phyloP scores from a whole-genome alignment of 352 stramenopile genomes.

The Phytopythium vexans region DNA sequence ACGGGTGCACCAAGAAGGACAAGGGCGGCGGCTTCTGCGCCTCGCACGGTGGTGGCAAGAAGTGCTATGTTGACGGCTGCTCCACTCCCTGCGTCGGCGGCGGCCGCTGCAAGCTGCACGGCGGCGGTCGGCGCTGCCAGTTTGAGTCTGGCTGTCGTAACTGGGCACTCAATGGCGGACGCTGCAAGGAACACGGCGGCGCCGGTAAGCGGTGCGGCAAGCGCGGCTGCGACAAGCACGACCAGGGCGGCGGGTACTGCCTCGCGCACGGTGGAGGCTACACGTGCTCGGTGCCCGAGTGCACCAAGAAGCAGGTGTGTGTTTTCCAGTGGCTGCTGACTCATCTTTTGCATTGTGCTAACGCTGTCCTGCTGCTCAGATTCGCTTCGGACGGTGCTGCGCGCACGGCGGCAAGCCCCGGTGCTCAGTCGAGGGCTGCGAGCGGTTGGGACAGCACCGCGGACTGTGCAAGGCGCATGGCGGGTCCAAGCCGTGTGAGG shows the following conservation, averaged over 20 bases:
- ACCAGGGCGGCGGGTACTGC: conserved; percentile 75
- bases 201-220: conserved; percentile 63
- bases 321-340: not conserved
- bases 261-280: conserved; percentile 70
- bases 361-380: conserved; percentile 13
- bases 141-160: conserved; percentile 33
- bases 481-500: conserved; percentile 61
- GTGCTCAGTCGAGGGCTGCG: conserved; percentile 62
- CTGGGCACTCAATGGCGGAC: conserved; percentile 66
- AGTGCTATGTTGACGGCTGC: conserved; percentile 72
- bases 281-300: conserved; percentile 64
- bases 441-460: conserved; percentile 56
- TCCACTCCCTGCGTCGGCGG: conserved; percentile 67
- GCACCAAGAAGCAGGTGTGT: conserved; percentile 78
- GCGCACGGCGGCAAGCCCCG: conserved; percentile 71
- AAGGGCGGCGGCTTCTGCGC: conserved; percentile 79
- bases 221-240: conserved; percentile 70
- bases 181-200: conserved; percentile 76
- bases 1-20: conserved; percentile 81
- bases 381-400: conserved; percentile 70
- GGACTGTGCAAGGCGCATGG: conserved; percentile 82
- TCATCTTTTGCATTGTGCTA: not conserved
- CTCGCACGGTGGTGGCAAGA: conserved; percentile 76
- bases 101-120: conserved; percentile 65
- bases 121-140: conserved; percentile 57